phyloP scores from a whole-genome alignment of 2,329 filamentous ascomycete species.

The Ambrosiella beaveri region DNA sequence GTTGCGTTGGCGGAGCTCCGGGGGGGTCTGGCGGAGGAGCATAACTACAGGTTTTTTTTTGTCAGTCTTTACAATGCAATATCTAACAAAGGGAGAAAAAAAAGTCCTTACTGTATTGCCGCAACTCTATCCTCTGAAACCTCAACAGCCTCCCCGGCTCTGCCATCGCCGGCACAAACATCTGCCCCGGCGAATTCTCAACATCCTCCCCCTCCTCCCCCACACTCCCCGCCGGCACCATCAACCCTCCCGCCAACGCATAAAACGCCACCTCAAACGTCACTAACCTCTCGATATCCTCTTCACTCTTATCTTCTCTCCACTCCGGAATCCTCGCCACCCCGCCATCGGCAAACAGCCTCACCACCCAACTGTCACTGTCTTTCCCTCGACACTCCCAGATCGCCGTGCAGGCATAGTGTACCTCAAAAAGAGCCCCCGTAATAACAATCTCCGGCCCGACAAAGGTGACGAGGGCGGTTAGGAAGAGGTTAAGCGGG shows the following conservation, averaged over 20 bases:
- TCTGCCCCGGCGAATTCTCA: neutral
- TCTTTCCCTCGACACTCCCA: neutral
- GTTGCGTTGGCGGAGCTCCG: conserved; percentile 1
- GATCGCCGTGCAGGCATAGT: neutral
- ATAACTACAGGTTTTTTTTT: neutral
- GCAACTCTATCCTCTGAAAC: neutral
- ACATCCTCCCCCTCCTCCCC: neutral
- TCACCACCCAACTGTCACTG: neutral
- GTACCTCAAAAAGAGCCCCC: neutral
- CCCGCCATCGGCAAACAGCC: neutral
- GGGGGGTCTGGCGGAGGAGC: neutral
- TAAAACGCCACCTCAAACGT: neutral
- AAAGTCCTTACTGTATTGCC: conserved; percentile 1
- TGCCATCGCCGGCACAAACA: neutral
- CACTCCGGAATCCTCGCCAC: neutral
- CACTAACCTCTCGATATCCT: neutral
- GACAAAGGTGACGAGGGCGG: neutral
- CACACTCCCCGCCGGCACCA: neutral
- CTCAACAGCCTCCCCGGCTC: neutral
- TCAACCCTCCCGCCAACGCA: neutral
- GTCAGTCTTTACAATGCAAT: neutral
- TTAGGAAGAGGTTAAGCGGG: neutral
- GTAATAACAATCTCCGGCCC: neutral
- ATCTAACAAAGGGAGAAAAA: neutral
- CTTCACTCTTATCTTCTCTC: neutral